Conservation (phyloP, 2,329 filamentous ascomycete genomes). For the Metarhizium sp. region DNA sequence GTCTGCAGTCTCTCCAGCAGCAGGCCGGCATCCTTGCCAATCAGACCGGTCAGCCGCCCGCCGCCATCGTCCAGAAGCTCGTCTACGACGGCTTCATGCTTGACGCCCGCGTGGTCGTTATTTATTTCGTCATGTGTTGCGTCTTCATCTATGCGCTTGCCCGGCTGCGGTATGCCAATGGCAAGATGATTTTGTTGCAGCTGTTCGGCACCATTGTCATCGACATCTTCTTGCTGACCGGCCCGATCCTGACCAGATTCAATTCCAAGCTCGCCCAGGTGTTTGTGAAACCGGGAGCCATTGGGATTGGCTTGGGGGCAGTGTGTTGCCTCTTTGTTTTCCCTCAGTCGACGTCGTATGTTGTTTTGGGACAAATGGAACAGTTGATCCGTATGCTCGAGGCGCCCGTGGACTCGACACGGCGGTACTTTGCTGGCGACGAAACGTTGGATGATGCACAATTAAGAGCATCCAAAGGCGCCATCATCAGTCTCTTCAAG, state of each 20-base stretch:
- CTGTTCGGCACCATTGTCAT: slow-evolving; percentile 37
- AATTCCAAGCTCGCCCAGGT: slow-evolving; percentile 25
- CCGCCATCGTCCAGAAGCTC: slow-evolving; percentile 23
- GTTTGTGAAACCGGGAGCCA: slow-evolving; percentile 34
- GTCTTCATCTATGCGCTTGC: slow-evolving; percentile 34
- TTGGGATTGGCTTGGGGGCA: slow-evolving; percentile 34
- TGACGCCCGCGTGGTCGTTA: slow-evolving; percentile 32
- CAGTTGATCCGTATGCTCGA: slow-evolving; percentile 22
- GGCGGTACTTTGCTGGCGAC: slow-evolving; percentile 11
- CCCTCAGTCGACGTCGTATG: slow-evolving; percentile 37
- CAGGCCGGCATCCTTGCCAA: slow-evolving; percentile 24
- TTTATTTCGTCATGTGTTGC: slow-evolving; percentile 27
- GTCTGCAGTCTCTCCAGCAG: slow-evolving; percentile 22
- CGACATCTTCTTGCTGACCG: slow-evolving; percentile 34
- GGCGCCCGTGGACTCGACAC: slow-evolving; percentile 21
- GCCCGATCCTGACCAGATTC: slow-evolving; percentile 31
- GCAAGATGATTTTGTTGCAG: slow-evolving; percentile 33
- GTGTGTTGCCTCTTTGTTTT: slow-evolving; percentile 36
- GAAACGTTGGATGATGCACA: slow-evolving; percentile 15
- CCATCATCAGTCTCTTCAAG: slow-evolving; percentile 26
- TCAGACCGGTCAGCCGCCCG: slow-evolving; percentile 12
- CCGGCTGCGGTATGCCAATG: slow-evolving; percentile 32
- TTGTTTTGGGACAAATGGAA: slow-evolving; percentile 26
- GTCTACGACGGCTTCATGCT: slow-evolving; percentile 37
- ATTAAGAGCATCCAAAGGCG: slow-evolving; percentile 16